Base-by-base conservation (phyloP, 306 rosid genomes). In the Citrullus amarus region DNA sequence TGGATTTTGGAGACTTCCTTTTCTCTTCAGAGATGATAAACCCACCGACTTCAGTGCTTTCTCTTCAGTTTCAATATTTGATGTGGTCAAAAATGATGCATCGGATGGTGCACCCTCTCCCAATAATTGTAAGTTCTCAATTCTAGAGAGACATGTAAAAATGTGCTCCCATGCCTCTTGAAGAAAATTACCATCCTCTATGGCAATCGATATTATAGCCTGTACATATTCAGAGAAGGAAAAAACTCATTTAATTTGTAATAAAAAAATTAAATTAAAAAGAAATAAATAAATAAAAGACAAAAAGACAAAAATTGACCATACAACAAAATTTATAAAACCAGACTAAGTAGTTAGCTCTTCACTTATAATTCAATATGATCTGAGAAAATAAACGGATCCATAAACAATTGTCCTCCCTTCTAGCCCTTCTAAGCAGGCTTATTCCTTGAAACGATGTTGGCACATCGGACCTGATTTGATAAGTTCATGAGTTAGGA, bases 121-220 rank as follows among this genome's bases (percentile, higher is more conserved):
- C 84, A 96, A 83, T 82, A 96, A 85, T 79, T 91, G 99, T 82
- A 96, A 90, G 81, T 96, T 95, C 89, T 96, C 99, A 80, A 96
- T 92, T 81, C 99, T 92, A 14, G 99, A 96, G 83, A 96, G 98
- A 83, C 98, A 92, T 53, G 96, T 96, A 75, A 96, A 78, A 84
- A 96, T 92, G 91, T 96, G 99, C 80, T 96, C 98, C 99, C 99
- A 96, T 72, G 99, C 90, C 84, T 96, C 99, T 80, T 90, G 90
- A 75, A 96, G 91, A 88, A 86, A 85, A 88, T 96, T 90, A 48
- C 99, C 99, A 83, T 96, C 99, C 87, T 92, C 99, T 79, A 96
- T 89, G 67, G 99, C 99, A 78, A 96, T 92, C 57, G 93, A 79
- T 75, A 96, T 96, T 84, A 96, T 92, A 73, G 98, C 91, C 99